phyloP scores from a whole-genome alignment of 1,284 basidiomycete genomes.

The Pulchroboletus neoregius region DNA sequence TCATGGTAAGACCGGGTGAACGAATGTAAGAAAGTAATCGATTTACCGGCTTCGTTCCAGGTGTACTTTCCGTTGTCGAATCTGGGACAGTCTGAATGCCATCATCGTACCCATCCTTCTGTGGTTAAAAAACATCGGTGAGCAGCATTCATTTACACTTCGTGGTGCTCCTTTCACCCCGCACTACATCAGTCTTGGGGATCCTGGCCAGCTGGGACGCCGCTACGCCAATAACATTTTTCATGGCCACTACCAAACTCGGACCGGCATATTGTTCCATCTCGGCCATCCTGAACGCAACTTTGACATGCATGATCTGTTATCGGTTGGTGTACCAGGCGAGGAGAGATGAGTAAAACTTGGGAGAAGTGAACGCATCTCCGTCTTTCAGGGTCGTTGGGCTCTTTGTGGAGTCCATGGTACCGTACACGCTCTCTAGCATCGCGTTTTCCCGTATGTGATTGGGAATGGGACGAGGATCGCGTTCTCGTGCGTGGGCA shows the following conservation, averaged over 20 bases:
- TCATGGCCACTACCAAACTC: background rate
- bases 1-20: slow-evolving; percentile 10
- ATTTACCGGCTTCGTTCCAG: background rate
- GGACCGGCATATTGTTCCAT: slow-evolving; percentile 6
- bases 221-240: background rate
- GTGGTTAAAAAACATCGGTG: slow-evolving; percentile 11
- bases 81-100: slow-evolving; percentile 4
- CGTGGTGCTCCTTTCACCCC: background rate
- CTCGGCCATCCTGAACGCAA: slow-evolving; percentile 5
- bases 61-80: slow-evolving; percentile 1
- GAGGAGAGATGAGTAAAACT: background rate
- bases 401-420: background rate
- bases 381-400: background rate
- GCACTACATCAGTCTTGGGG: slow-evolving; percentile 3
- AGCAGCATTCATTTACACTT: background rate
- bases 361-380: background rate
- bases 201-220: background rate
- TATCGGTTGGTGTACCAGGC: slow-evolving; percentile 2
- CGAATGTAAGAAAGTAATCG: background rate
- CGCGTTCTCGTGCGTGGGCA: background rate
- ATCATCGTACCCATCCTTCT: slow-evolving; percentile 8
- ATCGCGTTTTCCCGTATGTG: background rate
- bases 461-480: background rate
- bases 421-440: background rate
- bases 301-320: slow-evolving; percentile 8